Evolutionary conservation across 2,329 filamentous ascomycete species (phyloP).

Genomic region (Xylariaceae sp.): DNA sequence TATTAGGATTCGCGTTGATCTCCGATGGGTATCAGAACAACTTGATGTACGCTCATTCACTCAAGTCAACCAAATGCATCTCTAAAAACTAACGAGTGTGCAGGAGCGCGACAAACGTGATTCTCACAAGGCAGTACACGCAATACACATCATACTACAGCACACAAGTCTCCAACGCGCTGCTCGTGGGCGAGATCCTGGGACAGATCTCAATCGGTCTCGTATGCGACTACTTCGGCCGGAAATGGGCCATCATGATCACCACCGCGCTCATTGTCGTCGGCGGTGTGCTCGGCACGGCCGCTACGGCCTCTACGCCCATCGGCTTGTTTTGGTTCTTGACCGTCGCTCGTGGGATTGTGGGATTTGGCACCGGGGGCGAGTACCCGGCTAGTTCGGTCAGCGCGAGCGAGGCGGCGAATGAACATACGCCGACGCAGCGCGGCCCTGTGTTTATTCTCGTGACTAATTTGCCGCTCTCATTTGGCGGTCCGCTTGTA

Average conservation of each 20-base stretch:
- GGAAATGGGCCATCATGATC: slow-evolving; percentile 14
- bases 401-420: slow-evolving; percentile 10
- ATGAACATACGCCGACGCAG: slow-evolving; percentile 6
- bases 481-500: slow-evolving; percentile 9
- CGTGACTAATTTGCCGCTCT: slow-evolving; percentile 8
- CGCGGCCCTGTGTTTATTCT: slow-evolving; percentile 11
- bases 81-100: neutral
- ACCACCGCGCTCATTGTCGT: slow-evolving; percentile 9
- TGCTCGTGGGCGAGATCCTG: slow-evolving; percentile 11
- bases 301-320: slow-evolving; percentile 9
- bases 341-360: slow-evolving; percentile 7
- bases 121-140: slow-evolving; percentile 7
- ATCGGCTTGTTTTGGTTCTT: slow-evolving; percentile 12
- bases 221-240: slow-evolving; percentile 9
- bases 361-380: slow-evolving; percentile 9
- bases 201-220: slow-evolving; percentile 10
- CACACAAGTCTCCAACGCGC: slow-evolving; percentile 11
- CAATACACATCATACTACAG: slow-evolving; percentile 10
- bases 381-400: slow-evolving; percentile 14
- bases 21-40: slow-evolving; percentile 14
- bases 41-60: slow-evolving; percentile 5
- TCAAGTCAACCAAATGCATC: neutral
- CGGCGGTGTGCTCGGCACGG: slow-evolving; percentile 10
- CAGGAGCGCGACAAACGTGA: slow-evolving; percentile 12
- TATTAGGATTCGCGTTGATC: slow-evolving; percentile 7